Percentiles rank a stretch among this genome's conserved stretches.
These are phyloP conservation scores for Pseudisothecium myosuroides DNA, from an alignment of 225 moss, liverwort and hornwort species.

Conservation along the genomic window DNA sequence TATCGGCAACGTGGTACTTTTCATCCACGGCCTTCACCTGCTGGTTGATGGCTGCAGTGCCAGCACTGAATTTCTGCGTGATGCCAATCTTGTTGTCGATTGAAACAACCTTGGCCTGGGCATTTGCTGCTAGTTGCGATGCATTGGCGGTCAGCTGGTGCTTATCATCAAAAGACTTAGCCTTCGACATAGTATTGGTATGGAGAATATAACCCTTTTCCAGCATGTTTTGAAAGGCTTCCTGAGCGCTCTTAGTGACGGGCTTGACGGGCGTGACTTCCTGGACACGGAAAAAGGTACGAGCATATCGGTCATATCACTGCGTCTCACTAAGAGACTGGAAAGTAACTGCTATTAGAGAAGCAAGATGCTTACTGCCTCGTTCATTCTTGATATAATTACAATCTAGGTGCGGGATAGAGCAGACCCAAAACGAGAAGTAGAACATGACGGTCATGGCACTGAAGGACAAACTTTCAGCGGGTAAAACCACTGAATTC, in stretches of 20 bases:
- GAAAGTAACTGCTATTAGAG: not conserved
- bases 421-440: not conserved
- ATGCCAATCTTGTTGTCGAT: slow-evolving; percentile 82
- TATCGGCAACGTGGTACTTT: slow-evolving; percentile 84
- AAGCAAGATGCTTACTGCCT: not conserved
- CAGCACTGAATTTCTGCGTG: slow-evolving; percentile 73
- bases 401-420: not conserved
- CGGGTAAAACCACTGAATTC: not conserved
- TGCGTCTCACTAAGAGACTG: not conserved
- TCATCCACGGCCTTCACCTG: slow-evolving; percentile 87
- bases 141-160: slow-evolving; percentile 82
- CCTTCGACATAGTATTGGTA: slow-evolving; percentile 67
- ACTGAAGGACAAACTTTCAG: not conserved
- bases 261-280: not conserved
- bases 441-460: not conserved
- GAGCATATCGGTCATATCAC: not conserved
- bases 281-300: not conserved
- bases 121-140: slow-evolving; percentile 48
- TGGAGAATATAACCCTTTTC: slow-evolving; percentile 55
- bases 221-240: slow-evolving; percentile 53
- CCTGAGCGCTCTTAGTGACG: slow-evolving; percentile 52
- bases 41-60: slow-evolving; percentile 76
- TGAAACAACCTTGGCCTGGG: slow-evolving; percentile 38
- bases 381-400: not conserved
- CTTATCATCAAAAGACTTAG: slow-evolving; percentile 85